Percentiles rank a stretch among this genome's conserved stretches.
Evolutionary conservation across 75 land plant species (phyloP).

Genomic region (Ceratopteris richardii): DNA sequence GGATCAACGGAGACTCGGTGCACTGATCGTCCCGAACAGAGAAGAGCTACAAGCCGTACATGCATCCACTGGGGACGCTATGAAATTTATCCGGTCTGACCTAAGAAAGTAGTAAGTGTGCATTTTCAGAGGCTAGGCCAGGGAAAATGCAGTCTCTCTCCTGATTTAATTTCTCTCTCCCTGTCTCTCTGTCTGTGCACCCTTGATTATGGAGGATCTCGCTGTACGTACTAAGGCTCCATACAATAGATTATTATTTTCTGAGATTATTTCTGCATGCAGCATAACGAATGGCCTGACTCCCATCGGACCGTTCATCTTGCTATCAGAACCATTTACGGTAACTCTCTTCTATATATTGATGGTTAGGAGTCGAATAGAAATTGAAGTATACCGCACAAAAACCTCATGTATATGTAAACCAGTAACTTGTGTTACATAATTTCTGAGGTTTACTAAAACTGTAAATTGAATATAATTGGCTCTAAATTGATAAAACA

Average conservation of each 20-base stretch:
- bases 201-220: too few relatives aligned
- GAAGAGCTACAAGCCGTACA: conserved; percentile 44
- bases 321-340: conserved; percentile 77
- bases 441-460: too few relatives aligned
- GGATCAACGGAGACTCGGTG: conserved; percentile 89
- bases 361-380: neutral
- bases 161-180: neutral
- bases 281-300: conserved; percentile 56
- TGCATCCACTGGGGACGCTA: conserved; percentile 7
- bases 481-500: too few relatives aligned
- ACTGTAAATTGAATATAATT: too few relatives aligned
- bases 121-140: neutral
- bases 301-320: conserved; percentile 57
- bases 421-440: too few relatives aligned
- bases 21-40: conserved; percentile 72
- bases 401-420: neutral
- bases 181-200: too few relatives aligned
- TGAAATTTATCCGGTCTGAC: conserved; percentile 33
- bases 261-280: conserved; percentile 14
- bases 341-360: conserved; percentile 20
- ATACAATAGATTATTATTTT: too few relatives aligned
- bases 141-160: neutral
- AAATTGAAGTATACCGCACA: neutral
- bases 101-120: conserved; percentile 47
- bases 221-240: too few relatives aligned